Percentiles rank a stretch among this genome's conserved stretches.
These are phyloP conservation scores for Diaporthe vexans DNA, from an alignment of 2,329 filamentous ascomycete species.

Conservation along the genomic window DNA sequence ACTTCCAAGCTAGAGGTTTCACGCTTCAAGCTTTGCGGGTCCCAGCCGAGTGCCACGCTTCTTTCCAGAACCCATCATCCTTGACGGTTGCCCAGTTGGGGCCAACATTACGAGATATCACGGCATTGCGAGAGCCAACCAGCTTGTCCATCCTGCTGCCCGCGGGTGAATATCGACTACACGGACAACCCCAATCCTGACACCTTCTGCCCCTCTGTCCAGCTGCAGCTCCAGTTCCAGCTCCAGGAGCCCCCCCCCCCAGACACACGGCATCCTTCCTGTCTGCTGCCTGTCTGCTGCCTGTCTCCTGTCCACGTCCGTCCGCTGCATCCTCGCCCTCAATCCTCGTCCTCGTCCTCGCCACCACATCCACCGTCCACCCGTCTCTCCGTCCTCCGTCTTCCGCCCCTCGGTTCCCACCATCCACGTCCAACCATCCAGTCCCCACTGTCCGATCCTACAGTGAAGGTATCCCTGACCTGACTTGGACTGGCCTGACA, in stretches of 20 bases:
- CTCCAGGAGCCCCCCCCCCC: background rate
- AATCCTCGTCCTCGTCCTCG: background rate
- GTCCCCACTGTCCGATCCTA: constrained; percentile 22
- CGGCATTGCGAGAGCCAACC: constrained; percentile 22
- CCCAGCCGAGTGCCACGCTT: constrained; percentile 12
- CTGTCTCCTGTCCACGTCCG: constrained; percentile 1
- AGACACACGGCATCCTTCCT: too few species aligned
- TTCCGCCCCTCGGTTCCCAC: constrained; percentile 21
- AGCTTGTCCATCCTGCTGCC: background rate
- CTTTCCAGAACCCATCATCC: constrained; percentile 25
- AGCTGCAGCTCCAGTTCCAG: background rate
- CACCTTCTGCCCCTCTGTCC: constrained; percentile 5
- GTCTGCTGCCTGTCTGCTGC: too few species aligned
- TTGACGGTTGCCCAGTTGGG: constrained; percentile 17
- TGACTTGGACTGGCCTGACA: constrained; percentile 11
- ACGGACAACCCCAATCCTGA: constrained; percentile 22
- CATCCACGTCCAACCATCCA: constrained; percentile 21
- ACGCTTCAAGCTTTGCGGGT: background rate
- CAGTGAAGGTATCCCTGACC: constrained; percentile 21
- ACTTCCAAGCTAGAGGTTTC: background rate
- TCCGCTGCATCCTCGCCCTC: too few species aligned
- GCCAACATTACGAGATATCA: constrained; percentile 28
- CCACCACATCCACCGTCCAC: constrained; percentile 22
- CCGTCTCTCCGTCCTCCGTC: background rate
- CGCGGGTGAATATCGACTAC: background rate